Conservation (phyloP, 1,284 basidiomycete genomes). For the Ceratobasidium theobromae region DNA sequence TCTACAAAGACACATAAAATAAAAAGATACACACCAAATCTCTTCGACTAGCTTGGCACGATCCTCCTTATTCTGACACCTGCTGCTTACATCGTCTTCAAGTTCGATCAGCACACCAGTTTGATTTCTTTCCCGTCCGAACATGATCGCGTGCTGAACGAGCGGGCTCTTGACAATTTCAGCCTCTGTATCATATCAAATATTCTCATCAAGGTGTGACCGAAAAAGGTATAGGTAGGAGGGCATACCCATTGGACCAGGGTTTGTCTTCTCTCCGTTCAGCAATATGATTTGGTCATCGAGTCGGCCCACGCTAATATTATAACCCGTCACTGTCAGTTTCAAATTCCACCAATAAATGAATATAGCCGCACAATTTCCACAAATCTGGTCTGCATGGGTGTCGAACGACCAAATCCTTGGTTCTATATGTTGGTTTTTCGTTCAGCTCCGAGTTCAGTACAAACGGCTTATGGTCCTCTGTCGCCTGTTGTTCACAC, state of each 20-base stretch:
- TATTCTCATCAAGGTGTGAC: conserved; percentile 43
- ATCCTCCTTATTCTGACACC: conserved; percentile 41
- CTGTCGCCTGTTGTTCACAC: neutral
- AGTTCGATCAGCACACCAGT: conserved; percentile 50
- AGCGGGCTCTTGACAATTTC: conserved; percentile 44
- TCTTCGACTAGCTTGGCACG: conserved; percentile 43
- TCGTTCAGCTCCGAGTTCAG: conserved; percentile 23
- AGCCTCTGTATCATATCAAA: conserved; percentile 20
- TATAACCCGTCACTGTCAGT: neutral
- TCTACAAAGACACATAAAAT: conserved; percentile 8
- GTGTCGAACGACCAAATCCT: conserved; percentile 30
- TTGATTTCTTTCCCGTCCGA: conserved; percentile 49
- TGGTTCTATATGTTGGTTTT: conserved; percentile 19
- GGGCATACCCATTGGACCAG: conserved; percentile 47
- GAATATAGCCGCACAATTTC: conserved; percentile 5
- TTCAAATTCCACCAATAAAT: neutral
- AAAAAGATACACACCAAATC: conserved; percentile 43
- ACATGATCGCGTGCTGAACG: conserved; percentile 44
- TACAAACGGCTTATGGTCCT: conserved; percentile 6
- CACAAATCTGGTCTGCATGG: conserved; percentile 27
- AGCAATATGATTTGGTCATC: conserved; percentile 33
- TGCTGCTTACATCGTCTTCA: conserved; percentile 40
- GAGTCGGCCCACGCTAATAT: conserved; percentile 8
- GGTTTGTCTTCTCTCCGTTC: conserved; percentile 45
- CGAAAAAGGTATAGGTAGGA: conserved; percentile 29